Evolutionary conservation across 441 rosid genomes (phyloP).

Genomic region (Pelargonium myrrhifolium): DNA sequence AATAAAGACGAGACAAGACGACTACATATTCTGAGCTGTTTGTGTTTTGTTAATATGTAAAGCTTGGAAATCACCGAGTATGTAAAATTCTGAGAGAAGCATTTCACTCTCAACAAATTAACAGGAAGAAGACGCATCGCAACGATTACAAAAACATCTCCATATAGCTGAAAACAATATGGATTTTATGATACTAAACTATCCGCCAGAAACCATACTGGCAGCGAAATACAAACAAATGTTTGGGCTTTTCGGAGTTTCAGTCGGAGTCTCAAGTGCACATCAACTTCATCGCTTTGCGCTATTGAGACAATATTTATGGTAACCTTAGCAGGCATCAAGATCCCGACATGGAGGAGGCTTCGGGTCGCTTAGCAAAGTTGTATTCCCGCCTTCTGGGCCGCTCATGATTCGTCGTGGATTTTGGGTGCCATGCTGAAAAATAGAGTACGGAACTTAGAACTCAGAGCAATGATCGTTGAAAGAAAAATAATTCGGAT

Average conservation of each 20-base stretch:
- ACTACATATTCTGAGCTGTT: too few relatives aligned
- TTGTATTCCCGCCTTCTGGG: constrained; percentile 94
- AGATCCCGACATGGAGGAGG: constrained; percentile 94
- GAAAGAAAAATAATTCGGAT: neutral
- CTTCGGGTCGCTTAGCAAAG: constrained; percentile 68
- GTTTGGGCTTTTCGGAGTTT: constrained; percentile 14
- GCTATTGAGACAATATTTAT: constrained; percentile 35
- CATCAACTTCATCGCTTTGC: constrained; percentile 30
- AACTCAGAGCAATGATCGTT: neutral
- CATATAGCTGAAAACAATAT: too few relatives aligned
- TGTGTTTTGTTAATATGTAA: too few relatives aligned
- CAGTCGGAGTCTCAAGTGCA: constrained; percentile 18
- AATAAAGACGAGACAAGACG: too few relatives aligned
- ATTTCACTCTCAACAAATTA: too few relatives aligned
- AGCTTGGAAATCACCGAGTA: too few relatives aligned
- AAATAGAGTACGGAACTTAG: constrained; percentile 5
- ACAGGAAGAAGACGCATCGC: too few relatives aligned
- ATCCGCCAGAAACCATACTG: neutral
- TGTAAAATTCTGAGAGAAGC: too few relatives aligned
- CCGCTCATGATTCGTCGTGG: constrained; percentile 70
- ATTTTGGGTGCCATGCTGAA: constrained; percentile 92
- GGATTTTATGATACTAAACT: too few relatives aligned
- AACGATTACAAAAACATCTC: too few relatives aligned
- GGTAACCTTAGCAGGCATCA: constrained; percentile 65
- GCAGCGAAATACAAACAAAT: constrained; percentile 22